Evolutionary conservation across 2,329 filamentous ascomycete genomes (phyloP).

Genomic region (Endoconidiophora polonica): DNA sequence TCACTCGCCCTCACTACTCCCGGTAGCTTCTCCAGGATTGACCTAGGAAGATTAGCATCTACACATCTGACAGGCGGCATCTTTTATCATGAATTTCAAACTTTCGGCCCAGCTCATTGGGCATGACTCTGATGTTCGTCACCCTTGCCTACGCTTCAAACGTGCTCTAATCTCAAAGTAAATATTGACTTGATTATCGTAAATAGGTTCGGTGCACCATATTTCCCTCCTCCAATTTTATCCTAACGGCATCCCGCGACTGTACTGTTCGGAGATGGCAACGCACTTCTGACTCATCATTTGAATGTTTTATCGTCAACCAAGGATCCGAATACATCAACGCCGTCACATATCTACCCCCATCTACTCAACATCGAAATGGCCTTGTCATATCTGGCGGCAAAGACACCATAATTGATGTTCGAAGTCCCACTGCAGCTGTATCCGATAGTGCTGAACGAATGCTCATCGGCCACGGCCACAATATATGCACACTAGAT

Average conservation of each 20-base stretch:
- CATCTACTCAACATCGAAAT: constrained; percentile 50
- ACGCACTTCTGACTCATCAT: constrained; percentile 40
- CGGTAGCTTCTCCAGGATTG: too few relatives aligned
- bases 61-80: too few relatives aligned
- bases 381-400: constrained; percentile 78
- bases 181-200: background rate
- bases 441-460: constrained; percentile 67
- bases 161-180: background rate
- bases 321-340: constrained; percentile 81
- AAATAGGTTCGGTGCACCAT: constrained; percentile 67
- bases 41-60: too few relatives aligned
- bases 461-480: constrained; percentile 67
- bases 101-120: constrained; percentile 77
- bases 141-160: background rate
- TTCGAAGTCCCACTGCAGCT: constrained; percentile 51
- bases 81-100: constrained; percentile 49
- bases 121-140: constrained; percentile 80
- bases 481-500: constrained; percentile 79
- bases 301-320: constrained; percentile 61
- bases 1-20: too few relatives aligned
- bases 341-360: constrained; percentile 57
- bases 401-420: constrained; percentile 84
- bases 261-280: constrained; percentile 80
- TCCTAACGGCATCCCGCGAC: constrained; percentile 82
- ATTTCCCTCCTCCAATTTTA: constrained; percentile 54